Conservation (phyloP, 768 basidiomycete genomes). For the Lentinus tigrinus region DNA sequence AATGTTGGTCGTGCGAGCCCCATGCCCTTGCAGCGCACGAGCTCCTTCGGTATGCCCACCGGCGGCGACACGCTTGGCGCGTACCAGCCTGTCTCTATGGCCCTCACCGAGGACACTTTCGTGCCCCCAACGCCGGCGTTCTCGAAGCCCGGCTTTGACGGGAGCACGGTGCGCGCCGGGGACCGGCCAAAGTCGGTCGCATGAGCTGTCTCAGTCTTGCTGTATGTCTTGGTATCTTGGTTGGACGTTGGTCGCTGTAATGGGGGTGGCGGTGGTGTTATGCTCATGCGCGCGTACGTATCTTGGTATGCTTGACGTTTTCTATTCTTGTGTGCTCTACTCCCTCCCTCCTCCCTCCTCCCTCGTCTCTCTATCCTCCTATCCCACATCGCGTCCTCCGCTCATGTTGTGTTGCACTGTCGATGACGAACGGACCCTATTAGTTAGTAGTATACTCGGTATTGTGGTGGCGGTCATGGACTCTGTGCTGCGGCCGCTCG, state of each 20-base stretch:
- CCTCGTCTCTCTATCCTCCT: neutral
- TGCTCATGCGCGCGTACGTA: neutral
- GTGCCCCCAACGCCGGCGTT: constrained; percentile 35
- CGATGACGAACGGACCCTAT: constrained; percentile 14
- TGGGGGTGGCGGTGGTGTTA: neutral
- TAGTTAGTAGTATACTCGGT: constrained; percentile 10
- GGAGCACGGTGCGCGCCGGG: constrained; percentile 19
- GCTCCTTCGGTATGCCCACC: constrained; percentile 14
- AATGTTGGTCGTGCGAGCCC: constrained; percentile 49
- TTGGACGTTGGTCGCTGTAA: neutral
- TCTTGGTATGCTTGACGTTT: neutral
- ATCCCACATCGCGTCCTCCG: neutral
- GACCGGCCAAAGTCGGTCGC: constrained; percentile 45
- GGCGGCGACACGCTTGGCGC: constrained; percentile 25
- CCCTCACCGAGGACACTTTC: constrained; percentile 37
- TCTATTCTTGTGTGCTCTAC: neutral
- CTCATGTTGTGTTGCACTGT: constrained; percentile 20
- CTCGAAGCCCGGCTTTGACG: constrained; percentile 25
- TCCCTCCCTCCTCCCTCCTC: neutral
- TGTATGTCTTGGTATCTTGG: neutral
- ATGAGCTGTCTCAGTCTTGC: constrained; percentile 17
- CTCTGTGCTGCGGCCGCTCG: neutral
- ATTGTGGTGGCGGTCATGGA: neutral
- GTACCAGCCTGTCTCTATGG: constrained; percentile 76
- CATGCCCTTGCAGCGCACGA: constrained; percentile 51